A percentile compares a stretch with the other conserved stretches of the same genome.
Evolutionary conservation across 2,329 filamentous ascomycete species (phyloP).

Genomic region (Ceratocystis cubensis): DNA sequence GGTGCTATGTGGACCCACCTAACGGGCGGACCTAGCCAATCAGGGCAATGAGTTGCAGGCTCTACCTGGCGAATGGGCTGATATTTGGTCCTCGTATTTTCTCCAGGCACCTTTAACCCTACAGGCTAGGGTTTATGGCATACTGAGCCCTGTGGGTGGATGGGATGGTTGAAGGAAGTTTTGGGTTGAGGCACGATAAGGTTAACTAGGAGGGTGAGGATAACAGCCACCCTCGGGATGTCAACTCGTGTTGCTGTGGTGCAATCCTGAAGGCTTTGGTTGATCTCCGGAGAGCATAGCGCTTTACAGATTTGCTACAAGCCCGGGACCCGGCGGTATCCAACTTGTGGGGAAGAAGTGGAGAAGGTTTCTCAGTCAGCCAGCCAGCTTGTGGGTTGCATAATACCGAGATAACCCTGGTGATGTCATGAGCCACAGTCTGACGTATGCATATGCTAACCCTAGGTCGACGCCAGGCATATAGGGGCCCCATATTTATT

Average conservation of each 20-base stretch:
- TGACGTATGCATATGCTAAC: not conserved
- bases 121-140: not conserved
- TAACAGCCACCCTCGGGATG: no score
- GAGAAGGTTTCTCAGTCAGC: no score
- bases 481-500: not conserved
- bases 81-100: not conserved
- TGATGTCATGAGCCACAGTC: not conserved
- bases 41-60: not conserved
- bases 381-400: no score
- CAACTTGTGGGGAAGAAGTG: no score
- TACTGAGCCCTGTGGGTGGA: not conserved
- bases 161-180: not conserved
- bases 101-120: not conserved
- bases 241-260: no score
- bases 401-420: not conserved
- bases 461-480: not conserved
- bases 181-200: not conserved
- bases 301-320: no score
- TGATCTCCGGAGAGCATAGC: no score
- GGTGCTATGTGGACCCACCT: conserved; percentile 10
- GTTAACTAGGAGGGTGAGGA: not conserved
- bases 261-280: no score
- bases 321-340: no score
- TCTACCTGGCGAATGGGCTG: conserved; percentile 10
- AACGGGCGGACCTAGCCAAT: not conserved